Conservation (phyloP, 1,284 basidiomycete genomes). For the Apiotrichum montevideense region DNA sequence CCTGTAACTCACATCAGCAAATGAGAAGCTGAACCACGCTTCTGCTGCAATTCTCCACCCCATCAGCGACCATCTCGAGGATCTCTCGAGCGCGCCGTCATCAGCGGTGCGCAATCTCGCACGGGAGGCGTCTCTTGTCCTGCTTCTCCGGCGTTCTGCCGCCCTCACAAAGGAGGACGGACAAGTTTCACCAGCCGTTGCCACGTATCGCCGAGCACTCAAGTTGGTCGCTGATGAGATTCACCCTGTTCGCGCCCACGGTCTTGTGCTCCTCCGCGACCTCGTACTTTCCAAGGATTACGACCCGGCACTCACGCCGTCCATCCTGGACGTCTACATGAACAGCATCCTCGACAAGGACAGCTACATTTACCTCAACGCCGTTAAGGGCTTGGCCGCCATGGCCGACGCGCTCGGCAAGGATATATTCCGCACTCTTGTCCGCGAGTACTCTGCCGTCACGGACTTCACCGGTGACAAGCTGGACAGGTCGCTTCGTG, state of each 20-base stretch:
- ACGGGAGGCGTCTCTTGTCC: constrained; percentile 53
- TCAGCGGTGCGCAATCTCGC: constrained; percentile 57
- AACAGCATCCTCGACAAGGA: constrained; percentile 85
- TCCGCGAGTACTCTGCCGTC: constrained; percentile 56
- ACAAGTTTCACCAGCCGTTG: constrained; percentile 49
- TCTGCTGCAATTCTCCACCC: constrained; percentile 61
- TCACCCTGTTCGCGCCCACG: constrained; percentile 91
- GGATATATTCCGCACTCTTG: constrained; percentile 61
- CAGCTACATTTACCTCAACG: constrained; percentile 90
- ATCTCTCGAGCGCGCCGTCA: constrained; percentile 50
- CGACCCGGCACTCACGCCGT: constrained; percentile 60
- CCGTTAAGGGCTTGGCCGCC: constrained; percentile 77
- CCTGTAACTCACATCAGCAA: constrained; percentile 50
- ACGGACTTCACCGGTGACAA: constrained; percentile 56
- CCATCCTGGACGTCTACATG: constrained; percentile 80
- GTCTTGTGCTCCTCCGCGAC: constrained; percentile 72
- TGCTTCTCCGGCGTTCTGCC: constrained; percentile 23
- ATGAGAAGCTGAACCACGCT: constrained; percentile 60
- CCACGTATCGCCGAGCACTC: constrained; percentile 78
- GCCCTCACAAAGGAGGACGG: constrained; percentile 20
- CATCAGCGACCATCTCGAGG: constrained; percentile 62
- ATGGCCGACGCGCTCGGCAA: constrained; percentile 71
- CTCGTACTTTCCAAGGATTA: constrained; percentile 53
- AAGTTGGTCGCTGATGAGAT: constrained; percentile 84
- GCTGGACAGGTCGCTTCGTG: constrained; percentile 68